Base-by-base conservation (phyloP, 2,329 filamentous ascomycete species). In the Pseudogymnoascus destructans region DNA sequence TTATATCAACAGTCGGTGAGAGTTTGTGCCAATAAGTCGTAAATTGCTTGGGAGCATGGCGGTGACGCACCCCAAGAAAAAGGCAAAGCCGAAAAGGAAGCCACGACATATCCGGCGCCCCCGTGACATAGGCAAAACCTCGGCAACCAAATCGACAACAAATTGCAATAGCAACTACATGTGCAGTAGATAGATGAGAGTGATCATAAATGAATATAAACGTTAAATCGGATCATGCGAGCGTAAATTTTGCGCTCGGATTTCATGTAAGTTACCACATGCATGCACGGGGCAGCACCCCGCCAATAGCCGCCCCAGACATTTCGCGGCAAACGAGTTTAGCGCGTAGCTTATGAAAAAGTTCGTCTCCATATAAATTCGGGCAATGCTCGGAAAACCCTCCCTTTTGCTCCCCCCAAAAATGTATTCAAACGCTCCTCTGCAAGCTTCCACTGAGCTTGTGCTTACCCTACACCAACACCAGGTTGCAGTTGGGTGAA, bases 321-420 rank as follows among this genome's bases (percentile, higher is more conserved):
- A 52, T 13, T 52, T 52, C 21, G 46, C 46, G 46, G 46, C 46
- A 52, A 52, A 52, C 46, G 25, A 52, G 5, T 52, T 52, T 52
- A 52, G 46, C 46, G 46, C 46, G 46, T 52, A 32, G 25, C 25
- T 52, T 52, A 52, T 25, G 19, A 15, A 52, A 52, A 52, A 52
- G 46, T 52, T 52, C 46, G 46, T 52, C 46, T 52, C 46, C 46
- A 52, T 52, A 52, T 52, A 52, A 52, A 52, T 52, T 52, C 46
- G 25, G 46, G 46, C 46, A 52, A 11, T 27, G 32, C 7, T 52
- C 46, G 25, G 46, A 52, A 52, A 52, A 52, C 46, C 46, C 46
- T 52, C 46, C 46, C 46, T 52, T 52, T 52, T 52, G 25, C 25
- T 25, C 46, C 42, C 46, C 46, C 46, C 19, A 52, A 52, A 52